Percentiles rank a stretch among this genome's conserved stretches.
These are phyloP conservation scores for Allium fistulosum DNA, from an alignment of 106 monocot genomes.

Conservation along the genomic window DNA sequence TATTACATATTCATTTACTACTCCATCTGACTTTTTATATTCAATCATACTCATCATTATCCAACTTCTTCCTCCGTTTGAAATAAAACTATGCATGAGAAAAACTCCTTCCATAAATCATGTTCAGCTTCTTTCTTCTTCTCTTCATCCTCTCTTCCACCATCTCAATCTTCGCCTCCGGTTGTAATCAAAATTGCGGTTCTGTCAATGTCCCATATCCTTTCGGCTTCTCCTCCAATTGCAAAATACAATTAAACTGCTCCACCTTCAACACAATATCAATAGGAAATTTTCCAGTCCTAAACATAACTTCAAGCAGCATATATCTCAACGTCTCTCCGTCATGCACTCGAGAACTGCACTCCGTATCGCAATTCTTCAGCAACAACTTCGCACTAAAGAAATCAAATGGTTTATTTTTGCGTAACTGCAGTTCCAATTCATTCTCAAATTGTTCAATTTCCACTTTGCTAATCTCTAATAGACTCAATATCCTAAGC, in stretches of 20 bases:
- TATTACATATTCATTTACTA: not conserved
- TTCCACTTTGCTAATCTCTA: not conserved
- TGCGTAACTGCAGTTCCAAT: not conserved
- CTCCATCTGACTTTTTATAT: not conserved
- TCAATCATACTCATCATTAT: not conserved
- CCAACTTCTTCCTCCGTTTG: not conserved
- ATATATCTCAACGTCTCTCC: conserved; percentile 1
- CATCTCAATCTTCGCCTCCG: not conserved
- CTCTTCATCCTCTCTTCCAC: not conserved
- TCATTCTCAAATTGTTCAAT: not conserved
- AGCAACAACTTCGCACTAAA: not conserved
- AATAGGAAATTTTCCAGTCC: not conserved
- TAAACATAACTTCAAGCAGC: not conserved
- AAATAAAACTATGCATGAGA: not conserved
- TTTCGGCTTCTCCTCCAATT: conserved; percentile 3
- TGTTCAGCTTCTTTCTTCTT: not conserved
- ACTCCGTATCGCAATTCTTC: not conserved
- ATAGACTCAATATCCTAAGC: not conserved
- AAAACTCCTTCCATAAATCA: not conserved
- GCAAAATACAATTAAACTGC: conserved; percentile 1
- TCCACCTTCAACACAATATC: not conserved
- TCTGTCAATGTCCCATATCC: not conserved
- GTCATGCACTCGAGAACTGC: not conserved
- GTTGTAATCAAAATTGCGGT: not conserved
- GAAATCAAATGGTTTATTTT: not conserved